Evolutionary conservation across 441 rosid genomes (phyloP).

Genomic region (Pelargonium cotyledonis): DNA sequence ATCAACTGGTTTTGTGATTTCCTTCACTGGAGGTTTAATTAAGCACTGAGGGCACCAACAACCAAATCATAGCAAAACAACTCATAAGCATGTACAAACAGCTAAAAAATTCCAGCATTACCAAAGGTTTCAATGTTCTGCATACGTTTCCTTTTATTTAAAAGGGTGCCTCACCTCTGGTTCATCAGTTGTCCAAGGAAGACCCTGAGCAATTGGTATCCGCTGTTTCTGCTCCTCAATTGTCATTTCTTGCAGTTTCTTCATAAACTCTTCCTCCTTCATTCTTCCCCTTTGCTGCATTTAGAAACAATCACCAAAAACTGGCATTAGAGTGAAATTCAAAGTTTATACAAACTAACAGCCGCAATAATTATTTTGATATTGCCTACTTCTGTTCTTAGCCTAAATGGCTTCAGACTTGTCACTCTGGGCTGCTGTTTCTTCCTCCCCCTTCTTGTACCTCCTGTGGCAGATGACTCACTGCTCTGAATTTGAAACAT

Average conservation of each 20-base stretch:
- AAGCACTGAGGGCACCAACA: constrained; percentile 44
- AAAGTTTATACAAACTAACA: too few relatives aligned
- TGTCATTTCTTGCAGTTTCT: constrained; percentile 63
- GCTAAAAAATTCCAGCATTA: background rate
- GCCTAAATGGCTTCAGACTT: constrained; percentile 64
- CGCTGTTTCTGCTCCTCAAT: constrained; percentile 62
- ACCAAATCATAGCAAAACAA: constrained; percentile 12
- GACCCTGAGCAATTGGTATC: constrained; percentile 88
- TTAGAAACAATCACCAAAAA: constrained; percentile 18
- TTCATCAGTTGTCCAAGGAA: constrained; percentile 95
- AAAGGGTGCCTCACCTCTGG: constrained; percentile 55
- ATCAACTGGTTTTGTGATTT: constrained; percentile 61
- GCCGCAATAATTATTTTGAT: background rate
- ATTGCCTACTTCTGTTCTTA: constrained; percentile 73
- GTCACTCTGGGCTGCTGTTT: constrained; percentile 54
- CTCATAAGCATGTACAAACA: background rate
- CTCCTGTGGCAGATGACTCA: constrained; percentile 57
- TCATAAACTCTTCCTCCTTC: constrained; percentile 79
- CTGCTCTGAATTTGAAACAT: constrained; percentile 46
- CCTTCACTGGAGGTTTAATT: constrained; percentile 68
- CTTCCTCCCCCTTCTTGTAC: constrained; percentile 68
- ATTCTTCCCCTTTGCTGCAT: constrained; percentile 73
- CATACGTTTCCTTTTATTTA: background rate
- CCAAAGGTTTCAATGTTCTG: background rate
- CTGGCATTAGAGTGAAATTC: background rate